Evolutionary conservation across 1,139 yeast species (phyloP).

Genomic region (Candida frijolesensis): DNA sequence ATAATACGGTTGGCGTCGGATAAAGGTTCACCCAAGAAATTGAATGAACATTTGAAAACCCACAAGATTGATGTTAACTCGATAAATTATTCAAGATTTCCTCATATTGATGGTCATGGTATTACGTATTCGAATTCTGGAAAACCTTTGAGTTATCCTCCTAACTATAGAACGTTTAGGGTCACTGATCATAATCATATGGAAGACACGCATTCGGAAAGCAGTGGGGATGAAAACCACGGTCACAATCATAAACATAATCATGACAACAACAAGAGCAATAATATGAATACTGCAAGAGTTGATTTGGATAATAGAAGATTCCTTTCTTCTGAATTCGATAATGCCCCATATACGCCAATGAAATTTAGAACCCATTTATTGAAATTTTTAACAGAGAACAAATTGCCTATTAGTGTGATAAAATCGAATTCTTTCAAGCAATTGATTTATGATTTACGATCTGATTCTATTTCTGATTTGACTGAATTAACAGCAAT

Average conservation of each 20-base stretch:
- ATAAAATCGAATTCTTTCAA: slow-evolving; percentile 55
- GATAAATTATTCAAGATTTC: slow-evolving; percentile 36
- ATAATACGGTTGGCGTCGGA: slow-evolving; percentile 52
- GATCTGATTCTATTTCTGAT: slow-evolving; percentile 51
- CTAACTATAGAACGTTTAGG: slow-evolving; percentile 5
- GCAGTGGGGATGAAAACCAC: background rate
- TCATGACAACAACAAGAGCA: no score
- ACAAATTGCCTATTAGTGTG: slow-evolving; percentile 50
- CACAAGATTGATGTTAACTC: slow-evolving; percentile 49
- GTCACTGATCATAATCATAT: background rate
- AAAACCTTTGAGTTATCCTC: slow-evolving; percentile 23
- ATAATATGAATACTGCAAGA: background rate
- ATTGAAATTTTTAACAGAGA: slow-evolving; percentile 52
- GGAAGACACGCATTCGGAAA: background rate
- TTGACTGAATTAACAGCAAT: slow-evolving; percentile 48
- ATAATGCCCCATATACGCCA: slow-evolving; percentile 45
- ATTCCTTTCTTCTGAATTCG: slow-evolving; percentile 38
- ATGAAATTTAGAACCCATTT: slow-evolving; percentile 54
- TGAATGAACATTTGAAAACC: slow-evolving; percentile 57
- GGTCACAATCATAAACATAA: background rate
- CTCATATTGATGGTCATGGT: slow-evolving; percentile 45
- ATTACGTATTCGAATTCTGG: slow-evolving; percentile 34
- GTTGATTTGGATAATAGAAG: slow-evolving; percentile 16
- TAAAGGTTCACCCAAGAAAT: slow-evolving; percentile 61
- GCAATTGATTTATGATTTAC: slow-evolving; percentile 51